phyloP scores from a whole-genome alignment of 2,329 filamentous ascomycete genomes.

The Claviceps arundinis region DNA sequence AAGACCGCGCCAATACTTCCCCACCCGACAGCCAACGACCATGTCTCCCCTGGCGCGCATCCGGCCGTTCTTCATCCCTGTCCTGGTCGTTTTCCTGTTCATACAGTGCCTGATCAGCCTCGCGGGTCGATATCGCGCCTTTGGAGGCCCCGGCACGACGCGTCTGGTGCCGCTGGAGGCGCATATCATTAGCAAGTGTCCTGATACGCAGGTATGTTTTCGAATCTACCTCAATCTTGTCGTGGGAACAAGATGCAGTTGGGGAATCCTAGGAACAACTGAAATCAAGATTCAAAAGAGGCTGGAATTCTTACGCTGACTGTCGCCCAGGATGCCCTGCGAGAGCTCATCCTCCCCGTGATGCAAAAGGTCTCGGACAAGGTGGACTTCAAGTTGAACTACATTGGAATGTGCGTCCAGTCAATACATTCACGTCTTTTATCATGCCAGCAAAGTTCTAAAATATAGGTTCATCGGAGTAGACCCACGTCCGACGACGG shows the following conservation, averaged over 20 bases:
- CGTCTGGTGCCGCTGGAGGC: slow-evolving; percentile 66
- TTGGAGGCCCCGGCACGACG: neutral
- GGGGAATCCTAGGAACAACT: neutral
- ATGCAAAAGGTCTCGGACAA: slow-evolving; percentile 75
- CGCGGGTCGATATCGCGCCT: neutral
- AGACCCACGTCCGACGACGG: slow-evolving; percentile 65
- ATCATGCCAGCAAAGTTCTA: neutral
- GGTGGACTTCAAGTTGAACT: slow-evolving; percentile 83
- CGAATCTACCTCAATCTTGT: neutral
- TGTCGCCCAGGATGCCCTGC: slow-evolving; percentile 52
- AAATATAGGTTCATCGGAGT: slow-evolving; percentile 10
- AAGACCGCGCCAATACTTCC: neutral
- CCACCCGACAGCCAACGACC: neutral
- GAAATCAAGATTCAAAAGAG: too few species aligned
- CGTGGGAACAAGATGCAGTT: neutral
- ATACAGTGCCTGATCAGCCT: neutral
- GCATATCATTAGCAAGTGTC: slow-evolving; percentile 96
- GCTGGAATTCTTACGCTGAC: neutral
- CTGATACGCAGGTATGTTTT: slow-evolving; percentile 55
- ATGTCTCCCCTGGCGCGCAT: slow-evolving; percentile 2
- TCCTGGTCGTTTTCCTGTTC: slow-evolving; percentile 1
- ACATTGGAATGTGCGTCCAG: slow-evolving; percentile 59
- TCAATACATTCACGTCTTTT: neutral
- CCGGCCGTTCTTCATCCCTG: slow-evolving; percentile 3
- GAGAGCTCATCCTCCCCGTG: slow-evolving; percentile 65